Percentiles rank a stretch among this genome's conserved stretches.
phyloP scores from a whole-genome alignment of 164 flowering plant species.

The Tetrastigma voinierianum region DNA sequence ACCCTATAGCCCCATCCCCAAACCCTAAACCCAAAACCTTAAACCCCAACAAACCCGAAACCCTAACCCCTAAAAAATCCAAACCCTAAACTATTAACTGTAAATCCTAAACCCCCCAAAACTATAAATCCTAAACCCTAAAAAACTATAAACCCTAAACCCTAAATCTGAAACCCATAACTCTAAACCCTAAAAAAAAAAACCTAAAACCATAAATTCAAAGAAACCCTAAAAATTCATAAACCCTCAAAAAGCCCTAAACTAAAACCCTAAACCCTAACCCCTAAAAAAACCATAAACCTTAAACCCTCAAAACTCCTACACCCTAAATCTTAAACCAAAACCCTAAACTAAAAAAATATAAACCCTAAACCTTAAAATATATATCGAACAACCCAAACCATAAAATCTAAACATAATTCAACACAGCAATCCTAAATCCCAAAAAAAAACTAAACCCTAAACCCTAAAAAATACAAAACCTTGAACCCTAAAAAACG shows the following conservation, averaged over 20 bases:
- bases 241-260: slow-evolving; percentile 6
- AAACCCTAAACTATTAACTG: slow-evolving; percentile 7
- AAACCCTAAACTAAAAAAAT: neutral
- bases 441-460: too few species aligned
- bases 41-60: neutral
- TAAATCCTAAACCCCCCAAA: neutral
- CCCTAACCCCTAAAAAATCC: slow-evolving; percentile 9
- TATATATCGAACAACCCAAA: too few species aligned
- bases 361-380: neutral
- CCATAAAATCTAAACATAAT: too few species aligned
- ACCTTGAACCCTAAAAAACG: slow-evolving; percentile 6
- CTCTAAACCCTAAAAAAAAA: neutral
- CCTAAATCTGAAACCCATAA: neutral
- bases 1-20: slow-evolving; percentile 2
- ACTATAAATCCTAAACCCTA: slow-evolving; percentile 4
- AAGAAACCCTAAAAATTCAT: slow-evolving; percentile 7
- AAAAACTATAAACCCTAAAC: slow-evolving; percentile 1
- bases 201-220: slow-evolving; percentile 3
- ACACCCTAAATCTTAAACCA: slow-evolving; percentile 2
- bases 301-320: slow-evolving; percentile 8
- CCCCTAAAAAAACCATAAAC: slow-evolving; percentile 6
- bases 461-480: slow-evolving; percentile 1
- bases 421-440: too few species aligned
- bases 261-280: slow-evolving; percentile 9
- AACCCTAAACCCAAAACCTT: neutral